Evolutionary conservation across 1,284 basidiomycete genomes (phyloP), one percentile per base, ranked within the genome.

Genomic region (Waitea zeae): DNA sequence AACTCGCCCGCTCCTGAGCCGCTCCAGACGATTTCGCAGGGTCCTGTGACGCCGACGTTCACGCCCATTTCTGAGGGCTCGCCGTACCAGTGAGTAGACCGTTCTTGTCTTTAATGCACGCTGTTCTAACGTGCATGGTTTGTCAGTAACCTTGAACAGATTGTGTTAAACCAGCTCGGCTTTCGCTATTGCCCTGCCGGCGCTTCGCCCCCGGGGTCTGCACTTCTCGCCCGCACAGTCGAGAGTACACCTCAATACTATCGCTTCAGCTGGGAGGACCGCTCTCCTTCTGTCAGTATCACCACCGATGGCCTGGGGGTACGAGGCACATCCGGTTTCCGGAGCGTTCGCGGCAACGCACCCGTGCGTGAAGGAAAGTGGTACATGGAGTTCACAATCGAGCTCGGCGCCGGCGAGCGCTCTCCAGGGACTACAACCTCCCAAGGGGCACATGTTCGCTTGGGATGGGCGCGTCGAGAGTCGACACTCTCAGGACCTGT

Each of bases 391-490:
- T 70, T 93, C 27, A 70, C 70, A 44, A 62, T 95, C 41, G 61
- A 83, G 31, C 67, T 73, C 17, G 86, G 87, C 0, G 78, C 80
- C 1, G 82, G 81, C 0, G 77, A 80, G 14, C n/a, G n/a, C n/a
- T n/a, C n/a, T n/a, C 48, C 55, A 6, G 70, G 69, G 42, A 51
- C 57, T 35, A n/a, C n/a, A n/a, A 46, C 63, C 55, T 45, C 60
- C 32, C 59, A 81, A 53, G 84, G 82, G 3, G 70, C 83, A 27
- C 81, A 96, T 55, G 80, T 97, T 20, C 65, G 95, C 12, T 54
- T 98, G 0, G 95, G 95, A 0, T 93, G 88, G 75, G 92, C 71
- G 1, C 63, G 95, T 22, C 66, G 95, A 37, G 95, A 99, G 53
- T 84, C 90, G 3, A 75, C 78, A 11, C 61, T 98, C 33, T 95